Conservation (phyloP, 2,329 filamentous ascomycete genomes). For the Sarocladiaceae sp. region DNA sequence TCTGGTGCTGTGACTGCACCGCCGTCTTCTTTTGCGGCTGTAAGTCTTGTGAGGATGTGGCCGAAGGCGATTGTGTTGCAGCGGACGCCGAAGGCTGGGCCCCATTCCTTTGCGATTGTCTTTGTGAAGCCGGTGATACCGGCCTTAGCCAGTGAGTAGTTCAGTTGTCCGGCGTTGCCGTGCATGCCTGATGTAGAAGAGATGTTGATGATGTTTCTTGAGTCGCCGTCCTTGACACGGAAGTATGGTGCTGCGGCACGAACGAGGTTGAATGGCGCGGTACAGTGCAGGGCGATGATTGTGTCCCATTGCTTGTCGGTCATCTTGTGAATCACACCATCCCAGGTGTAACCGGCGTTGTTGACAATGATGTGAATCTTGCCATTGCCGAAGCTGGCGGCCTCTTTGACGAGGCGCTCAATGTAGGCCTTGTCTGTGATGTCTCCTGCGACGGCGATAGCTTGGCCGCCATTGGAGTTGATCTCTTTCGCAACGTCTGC, state of each 20-base stretch:
- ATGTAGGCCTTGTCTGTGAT: constrained; percentile 70
- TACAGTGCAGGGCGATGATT: constrained; percentile 78
- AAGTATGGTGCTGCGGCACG: constrained; percentile 81
- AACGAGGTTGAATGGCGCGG: constrained; percentile 80
- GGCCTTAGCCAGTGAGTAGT: constrained; percentile 83
- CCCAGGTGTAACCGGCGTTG: constrained; percentile 91
- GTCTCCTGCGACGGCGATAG: constrained; percentile 72
- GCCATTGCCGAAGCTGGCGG: constrained; percentile 75
- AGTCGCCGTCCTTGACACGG: constrained; percentile 77
- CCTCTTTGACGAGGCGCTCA: constrained; percentile 64
- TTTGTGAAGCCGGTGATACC: constrained; percentile 80
- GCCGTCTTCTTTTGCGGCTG: constrained; percentile 78
- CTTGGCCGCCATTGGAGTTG: constrained; percentile 61
- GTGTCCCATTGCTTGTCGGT: constrained; percentile 89
- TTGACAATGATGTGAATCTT: constrained; percentile 92
- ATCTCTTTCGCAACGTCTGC: constrained; percentile 65
- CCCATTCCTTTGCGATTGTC: constrained; percentile 91
- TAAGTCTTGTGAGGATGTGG: constrained; percentile 74
- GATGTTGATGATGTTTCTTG: constrained; percentile 78
- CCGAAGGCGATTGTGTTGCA: constrained; percentile 84
- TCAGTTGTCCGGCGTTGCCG: constrained; percentile 87
- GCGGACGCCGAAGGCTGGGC: constrained; percentile 74
- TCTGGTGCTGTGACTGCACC: constrained; percentile 73
- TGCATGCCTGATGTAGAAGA: constrained; percentile 76
- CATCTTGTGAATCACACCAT: constrained; percentile 90